phyloP scores from a whole-genome alignment of 139 green algal species.

The Zygnema circumcarinatum region DNA sequence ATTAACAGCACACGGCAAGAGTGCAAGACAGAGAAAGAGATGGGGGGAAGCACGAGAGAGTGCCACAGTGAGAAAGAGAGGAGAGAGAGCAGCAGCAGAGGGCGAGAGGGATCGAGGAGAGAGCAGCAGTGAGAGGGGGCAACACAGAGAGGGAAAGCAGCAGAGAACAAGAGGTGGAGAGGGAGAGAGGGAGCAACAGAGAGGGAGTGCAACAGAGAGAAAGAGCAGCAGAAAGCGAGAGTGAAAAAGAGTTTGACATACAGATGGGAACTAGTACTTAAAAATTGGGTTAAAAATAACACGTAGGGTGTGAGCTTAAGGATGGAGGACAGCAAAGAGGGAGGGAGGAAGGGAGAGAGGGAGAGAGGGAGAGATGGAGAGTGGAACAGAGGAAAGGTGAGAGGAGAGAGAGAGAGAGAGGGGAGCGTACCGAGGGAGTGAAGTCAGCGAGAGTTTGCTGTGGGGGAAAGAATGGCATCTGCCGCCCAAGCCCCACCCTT shows the following conservation, averaged over 20 bases:
- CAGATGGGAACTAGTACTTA: too few species aligned
- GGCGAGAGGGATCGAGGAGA: constrained; percentile 10
- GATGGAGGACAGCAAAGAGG: too few species aligned
- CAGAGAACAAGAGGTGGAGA: constrained; percentile 12
- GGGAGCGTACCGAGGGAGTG: constrained; percentile 57
- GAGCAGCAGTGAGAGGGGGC: not conserved
- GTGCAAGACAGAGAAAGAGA: too few species aligned
- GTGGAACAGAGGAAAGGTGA: too few species aligned
- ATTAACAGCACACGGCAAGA: too few species aligned
- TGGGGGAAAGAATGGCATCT: constrained; percentile 90
- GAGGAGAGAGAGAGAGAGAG: not conserved
- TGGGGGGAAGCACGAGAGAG: too few species aligned
- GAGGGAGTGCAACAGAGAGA: constrained; percentile 22
- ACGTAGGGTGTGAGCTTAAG: too few species aligned
- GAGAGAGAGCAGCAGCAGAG: not conserved
- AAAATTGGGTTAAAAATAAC: too few species aligned
- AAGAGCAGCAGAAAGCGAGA: not conserved
- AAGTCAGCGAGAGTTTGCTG: constrained; percentile 81
- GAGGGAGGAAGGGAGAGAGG: constrained; percentile 23
- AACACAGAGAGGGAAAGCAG: constrained; percentile 4
- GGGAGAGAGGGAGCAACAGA: constrained; percentile 15
- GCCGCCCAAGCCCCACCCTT: too few species aligned
- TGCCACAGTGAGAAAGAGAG: not conserved
- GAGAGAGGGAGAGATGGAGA: constrained; percentile 22
- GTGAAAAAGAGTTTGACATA: too few species aligned